Percentiles rank a stretch among this genome's conserved stretches.
Conservation (phyloP, 140 eudicot genomes). For the Ambrosia hybrid region DNA sequence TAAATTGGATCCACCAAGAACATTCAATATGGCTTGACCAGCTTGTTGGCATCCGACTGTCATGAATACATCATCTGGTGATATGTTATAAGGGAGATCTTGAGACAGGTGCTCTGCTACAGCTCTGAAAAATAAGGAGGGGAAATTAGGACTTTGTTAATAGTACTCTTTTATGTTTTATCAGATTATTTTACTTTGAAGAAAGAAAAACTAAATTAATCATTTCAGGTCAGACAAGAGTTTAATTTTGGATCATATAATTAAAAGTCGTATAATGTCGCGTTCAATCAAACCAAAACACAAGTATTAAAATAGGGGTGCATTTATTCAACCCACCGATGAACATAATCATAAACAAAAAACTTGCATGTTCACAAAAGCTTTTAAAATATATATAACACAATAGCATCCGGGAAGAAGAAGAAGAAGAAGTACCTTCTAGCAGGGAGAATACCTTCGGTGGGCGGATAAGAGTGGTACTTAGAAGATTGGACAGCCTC, state of each 20-base stretch:
- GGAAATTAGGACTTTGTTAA: too few relatives aligned
- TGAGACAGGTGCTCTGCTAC: conserved; percentile 64
- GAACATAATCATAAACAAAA: too few relatives aligned
- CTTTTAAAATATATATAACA: neutral
- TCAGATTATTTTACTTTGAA: too few relatives aligned
- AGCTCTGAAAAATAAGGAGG: conserved; percentile 14
- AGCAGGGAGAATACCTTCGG: conserved; percentile 33
- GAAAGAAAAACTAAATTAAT: too few relatives aligned
- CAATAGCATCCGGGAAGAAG: neutral
- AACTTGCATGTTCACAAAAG: too few relatives aligned
- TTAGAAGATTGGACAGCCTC: conserved; percentile 28
- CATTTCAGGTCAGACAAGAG: too few relatives aligned
- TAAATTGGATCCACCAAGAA: conserved; percentile 55
- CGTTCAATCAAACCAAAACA: too few relatives aligned
- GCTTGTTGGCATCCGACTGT: conserved; percentile 70
- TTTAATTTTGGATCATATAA: too few relatives aligned
- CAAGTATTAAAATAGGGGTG: too few relatives aligned
- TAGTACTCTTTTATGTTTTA: too few relatives aligned
- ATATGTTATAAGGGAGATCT: conserved; percentile 59
- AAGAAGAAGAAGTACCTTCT: conserved; percentile 3
- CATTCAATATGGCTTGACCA: conserved; percentile 41
- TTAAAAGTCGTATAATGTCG: too few relatives aligned
- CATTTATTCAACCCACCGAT: too few relatives aligned
- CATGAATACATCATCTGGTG: conserved; percentile 64
- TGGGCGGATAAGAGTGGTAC: conserved; percentile 37